Evolutionary conservation across 441 rosid species (phyloP).

Genomic region (Gossypium lobatum): DNA sequence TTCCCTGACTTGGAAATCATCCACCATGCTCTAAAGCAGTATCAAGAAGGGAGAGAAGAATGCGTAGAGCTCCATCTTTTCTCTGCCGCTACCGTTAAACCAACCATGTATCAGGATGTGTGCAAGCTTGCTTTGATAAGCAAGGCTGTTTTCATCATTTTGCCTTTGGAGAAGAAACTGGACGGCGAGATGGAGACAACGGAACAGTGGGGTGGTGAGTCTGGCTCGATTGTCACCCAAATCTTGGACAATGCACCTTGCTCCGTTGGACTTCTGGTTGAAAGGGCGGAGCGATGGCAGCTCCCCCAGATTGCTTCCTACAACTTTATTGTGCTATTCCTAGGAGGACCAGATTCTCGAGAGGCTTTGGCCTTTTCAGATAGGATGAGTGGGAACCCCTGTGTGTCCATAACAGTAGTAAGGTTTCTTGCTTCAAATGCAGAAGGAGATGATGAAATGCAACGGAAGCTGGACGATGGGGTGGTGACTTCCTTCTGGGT

Average conservation of each 20-base stretch:
- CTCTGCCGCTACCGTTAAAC: conserved; percentile 42
- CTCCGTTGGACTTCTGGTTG: conserved; percentile 56
- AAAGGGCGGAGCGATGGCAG: conserved; percentile 34
- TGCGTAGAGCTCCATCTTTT: conserved; percentile 32
- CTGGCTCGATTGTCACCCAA: conserved; percentile 21
- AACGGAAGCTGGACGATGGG: conserved; percentile 76
- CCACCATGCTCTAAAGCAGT: conserved; percentile 35
- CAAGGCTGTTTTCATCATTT: conserved; percentile 44
- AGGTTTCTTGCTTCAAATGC: conserved; percentile 46
- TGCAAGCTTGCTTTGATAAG: conserved; percentile 55
- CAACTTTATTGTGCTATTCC: conserved; percentile 39
- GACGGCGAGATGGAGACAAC: conserved; percentile 20
- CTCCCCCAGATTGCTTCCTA: conserved; percentile 12
- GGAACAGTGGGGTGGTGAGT: conserved; percentile 25
- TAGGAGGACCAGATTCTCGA: conserved; percentile 70
- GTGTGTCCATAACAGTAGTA: conserved; percentile 36
- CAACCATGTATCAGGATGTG: conserved; percentile 64
- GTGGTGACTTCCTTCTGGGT: conserved; percentile 74
- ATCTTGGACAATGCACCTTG: conserved; percentile 64
- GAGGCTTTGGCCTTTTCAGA: conserved; percentile 63
- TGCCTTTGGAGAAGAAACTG: conserved; percentile 40
- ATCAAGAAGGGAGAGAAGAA: conserved; percentile 32
- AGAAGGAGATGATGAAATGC: conserved; percentile 53
- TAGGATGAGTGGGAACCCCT: conserved; percentile 40
- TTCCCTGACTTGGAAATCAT: conserved; percentile 27